Conservation (phyloP, 352 stramenopile species). For the Phytophthora podocarpi region DNA sequence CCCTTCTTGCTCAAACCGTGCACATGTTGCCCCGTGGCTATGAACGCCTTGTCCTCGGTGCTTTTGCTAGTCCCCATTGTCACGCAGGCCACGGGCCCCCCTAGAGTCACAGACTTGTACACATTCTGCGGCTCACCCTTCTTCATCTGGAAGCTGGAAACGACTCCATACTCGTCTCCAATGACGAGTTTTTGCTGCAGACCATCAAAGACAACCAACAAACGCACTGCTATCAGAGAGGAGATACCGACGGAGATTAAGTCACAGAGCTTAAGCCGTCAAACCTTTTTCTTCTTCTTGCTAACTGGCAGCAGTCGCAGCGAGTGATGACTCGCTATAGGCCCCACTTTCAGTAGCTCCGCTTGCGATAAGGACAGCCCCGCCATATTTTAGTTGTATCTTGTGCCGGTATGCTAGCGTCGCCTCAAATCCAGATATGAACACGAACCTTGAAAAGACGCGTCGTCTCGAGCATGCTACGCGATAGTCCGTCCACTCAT, state of each 20-base stretch:
- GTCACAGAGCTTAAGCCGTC: background rate
- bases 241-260: background rate
- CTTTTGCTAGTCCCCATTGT: slow-evolving; percentile 76
- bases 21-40: slow-evolving; percentile 73
- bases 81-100: slow-evolving; percentile 64
- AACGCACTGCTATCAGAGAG: too few relatives aligned
- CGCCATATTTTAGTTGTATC: slow-evolving; percentile 30
- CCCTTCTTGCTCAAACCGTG: slow-evolving; percentile 85
- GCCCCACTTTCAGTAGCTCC: slow-evolving; percentile 83
- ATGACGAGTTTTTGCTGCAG: slow-evolving; percentile 89
- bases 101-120: slow-evolving; percentile 69
- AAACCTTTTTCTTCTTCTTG: slow-evolving; percentile 89
- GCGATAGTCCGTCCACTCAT: too few relatives aligned
- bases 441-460: slow-evolving; percentile 20
- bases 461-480: background rate
- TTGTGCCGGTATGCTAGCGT: background rate
- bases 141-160: slow-evolving; percentile 88
- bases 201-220: too few relatives aligned
- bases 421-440: slow-evolving; percentile 18
- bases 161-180: slow-evolving; percentile 80
- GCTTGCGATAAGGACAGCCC: slow-evolving; percentile 65
- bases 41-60: slow-evolving; percentile 73
- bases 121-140: slow-evolving; percentile 77
- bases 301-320: slow-evolving; percentile 79
- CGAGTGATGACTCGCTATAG: slow-evolving; percentile 76